Evolutionary conservation across 805 yeast genomes (phyloP), one percentile per base, ranked within the genome.

Genomic region (Wickerhamomyces bisporus): DNA sequence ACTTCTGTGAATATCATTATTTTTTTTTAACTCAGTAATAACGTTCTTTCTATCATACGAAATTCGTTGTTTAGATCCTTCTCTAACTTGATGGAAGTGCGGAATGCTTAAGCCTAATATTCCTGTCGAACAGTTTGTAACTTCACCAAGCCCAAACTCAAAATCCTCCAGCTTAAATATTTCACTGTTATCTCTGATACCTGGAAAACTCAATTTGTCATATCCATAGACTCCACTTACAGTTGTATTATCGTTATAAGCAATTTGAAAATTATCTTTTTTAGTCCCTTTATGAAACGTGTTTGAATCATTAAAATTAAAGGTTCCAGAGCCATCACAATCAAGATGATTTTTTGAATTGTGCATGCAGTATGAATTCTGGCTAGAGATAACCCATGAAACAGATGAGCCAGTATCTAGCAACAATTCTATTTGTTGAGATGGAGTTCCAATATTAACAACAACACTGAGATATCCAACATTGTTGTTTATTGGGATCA

Each of bases 151-250:
- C 5, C 60, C 67, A 35, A 60, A 55, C 7, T 54, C 47, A 35
- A 69, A 57, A 37, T 55, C 51, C 2, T 62, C 42, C 14, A 73
- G 55, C 13, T 61, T 57, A 19, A 57, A 41, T 40, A 57, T 43
- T 15, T 50, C 47, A 6, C 40, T 44, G 24, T 42, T 10, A n/a
- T 18, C 31, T 28, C 21, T 9, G 4, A 28, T 28, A 8, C n/a
- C 17, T 5, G 31, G 31, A 5, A 28, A 10, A 17, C 31, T 30
- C 18, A 44, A 4, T 1, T 26, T 24, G 31, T 57, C 65, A 10
- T 42, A 43, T 26, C 86, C 91, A 73, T 75, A 77, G 13, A 49
- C 43, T 9, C 85, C 86, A 3, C 52, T 35, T 6, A 77, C 79
- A 34, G 53, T 64, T 9, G 70, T 58, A 6, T 66, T 55, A 45